Conservation (phyloP, 2,329 filamentous ascomycete genomes). For the Lasiodiplodia sp. region DNA sequence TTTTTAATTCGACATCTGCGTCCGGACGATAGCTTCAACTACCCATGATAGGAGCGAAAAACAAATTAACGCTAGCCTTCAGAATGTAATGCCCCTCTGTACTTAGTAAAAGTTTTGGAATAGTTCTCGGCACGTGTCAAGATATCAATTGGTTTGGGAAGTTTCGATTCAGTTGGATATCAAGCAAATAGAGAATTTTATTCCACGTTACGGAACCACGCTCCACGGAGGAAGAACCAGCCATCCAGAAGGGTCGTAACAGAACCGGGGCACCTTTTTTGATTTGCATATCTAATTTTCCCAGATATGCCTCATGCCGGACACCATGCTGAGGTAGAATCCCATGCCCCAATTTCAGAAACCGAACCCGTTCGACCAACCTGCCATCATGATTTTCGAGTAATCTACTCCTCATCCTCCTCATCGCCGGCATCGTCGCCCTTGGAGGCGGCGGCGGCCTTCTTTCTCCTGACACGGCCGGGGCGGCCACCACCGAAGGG, state of each 20-base stretch:
- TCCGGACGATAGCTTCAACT: too few relatives aligned
- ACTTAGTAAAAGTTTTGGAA: too few relatives aligned
- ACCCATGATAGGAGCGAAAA: too few relatives aligned
- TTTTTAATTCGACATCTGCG: too few relatives aligned
- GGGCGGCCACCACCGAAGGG: conserved; percentile 97
- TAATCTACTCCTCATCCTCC: conserved; percentile 75
- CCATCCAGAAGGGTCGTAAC: conserved; percentile 2
- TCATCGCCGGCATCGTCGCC: conserved; percentile 81
- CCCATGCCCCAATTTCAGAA: conserved; percentile 24
- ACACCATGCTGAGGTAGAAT: conserved; percentile 19
- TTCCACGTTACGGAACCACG: conserved; percentile 1
- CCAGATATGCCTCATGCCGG: conserved; percentile 22
- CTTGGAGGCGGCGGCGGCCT: conserved; percentile 94
- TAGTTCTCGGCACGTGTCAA: neutral
- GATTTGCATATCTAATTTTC: conserved; percentile 20
- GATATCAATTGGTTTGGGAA: neutral
- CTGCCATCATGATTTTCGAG: conserved; percentile 19
- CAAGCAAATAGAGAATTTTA: conserved; percentile 9
- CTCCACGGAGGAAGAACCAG: neutral
- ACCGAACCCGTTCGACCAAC: conserved; percentile 18
- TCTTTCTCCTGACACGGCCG: conserved; percentile 99
- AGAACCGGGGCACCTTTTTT: conserved; percentile 27
- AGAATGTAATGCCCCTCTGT: too few relatives aligned
- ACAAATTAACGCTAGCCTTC: too few relatives aligned
- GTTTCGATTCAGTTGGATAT: conserved; percentile 4